A percentile compares a stretch with the other conserved stretches of the same genome.
These are phyloP conservation scores for Funneliformis mosseae DNA, from an alignment of 192 early-diverging fungal species.

Conservation along the genomic window DNA sequence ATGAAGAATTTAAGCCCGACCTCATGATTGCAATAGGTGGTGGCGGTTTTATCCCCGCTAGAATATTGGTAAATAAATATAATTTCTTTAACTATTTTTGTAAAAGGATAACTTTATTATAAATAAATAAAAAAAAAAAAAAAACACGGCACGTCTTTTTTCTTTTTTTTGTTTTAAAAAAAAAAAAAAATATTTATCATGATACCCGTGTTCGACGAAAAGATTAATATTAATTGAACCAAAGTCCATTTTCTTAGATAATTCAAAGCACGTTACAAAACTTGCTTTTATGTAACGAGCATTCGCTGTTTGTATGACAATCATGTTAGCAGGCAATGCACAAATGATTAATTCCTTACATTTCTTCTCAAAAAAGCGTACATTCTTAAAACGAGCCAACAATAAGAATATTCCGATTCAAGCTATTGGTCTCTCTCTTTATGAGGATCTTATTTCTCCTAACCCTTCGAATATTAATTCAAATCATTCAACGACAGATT, in stretches of 20 bases:
- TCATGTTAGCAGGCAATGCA: too few relatives aligned
- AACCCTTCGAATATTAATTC: conserved; percentile 33
- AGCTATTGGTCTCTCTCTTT: conserved; percentile 74
- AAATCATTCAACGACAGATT: conserved; percentile 33
- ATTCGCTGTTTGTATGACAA: too few relatives aligned
- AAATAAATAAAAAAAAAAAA: not conserved
- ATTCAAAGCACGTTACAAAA: too few relatives aligned
- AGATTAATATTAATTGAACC: too few relatives aligned
- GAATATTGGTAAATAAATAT: conserved; percentile 49
- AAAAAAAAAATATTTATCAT: too few relatives aligned
- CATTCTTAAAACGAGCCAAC: conserved; percentile 69
- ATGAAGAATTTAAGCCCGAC: conserved; percentile 62
- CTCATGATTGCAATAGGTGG: conserved; percentile 75
- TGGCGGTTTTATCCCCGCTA: conserved; percentile 78
- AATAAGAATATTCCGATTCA: conserved; percentile 79
- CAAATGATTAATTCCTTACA: not conserved
- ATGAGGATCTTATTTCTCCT: conserved; percentile 63
- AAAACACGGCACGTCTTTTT: too few relatives aligned
- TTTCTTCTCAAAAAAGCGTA: conserved; percentile 45
- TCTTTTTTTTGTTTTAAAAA: not conserved
- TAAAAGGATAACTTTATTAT: not conserved
- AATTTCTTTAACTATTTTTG: not conserved
- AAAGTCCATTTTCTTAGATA: too few relatives aligned
- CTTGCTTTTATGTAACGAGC: too few relatives aligned
- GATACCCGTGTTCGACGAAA: too few relatives aligned